Percentiles rank a stretch among this genome's conserved stretches.
phyloP scores from a whole-genome alignment of 2,329 filamentous ascomycete species.

The Drechslera avenae region DNA sequence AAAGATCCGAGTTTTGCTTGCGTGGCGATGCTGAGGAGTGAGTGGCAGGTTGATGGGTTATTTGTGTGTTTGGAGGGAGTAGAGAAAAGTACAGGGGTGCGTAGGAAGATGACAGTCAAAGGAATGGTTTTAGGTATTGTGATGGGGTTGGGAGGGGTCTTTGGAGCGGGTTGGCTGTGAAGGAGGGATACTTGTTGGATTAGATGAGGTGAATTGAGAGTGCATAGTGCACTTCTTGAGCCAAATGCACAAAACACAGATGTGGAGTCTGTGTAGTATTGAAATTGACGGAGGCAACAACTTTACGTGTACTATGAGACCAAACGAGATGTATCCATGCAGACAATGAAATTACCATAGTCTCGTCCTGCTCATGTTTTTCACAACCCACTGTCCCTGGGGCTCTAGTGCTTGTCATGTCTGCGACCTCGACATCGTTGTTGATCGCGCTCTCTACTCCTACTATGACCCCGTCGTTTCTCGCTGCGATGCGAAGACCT shows the following conservation, averaged over 20 bases:
- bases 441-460: conserved; percentile 6
- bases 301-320: too few species aligned
- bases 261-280: too few species aligned
- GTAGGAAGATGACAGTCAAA: too few species aligned
- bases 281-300: too few species aligned
- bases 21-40: not conserved
- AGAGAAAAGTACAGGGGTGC: not conserved
- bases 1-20: not conserved
- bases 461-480: conserved; percentile 24
- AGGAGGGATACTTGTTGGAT: too few species aligned
- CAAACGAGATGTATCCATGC: too few species aligned
- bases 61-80: not conserved
- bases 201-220: too few species aligned
- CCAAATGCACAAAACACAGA: too few species aligned
- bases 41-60: not conserved
- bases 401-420: not conserved
- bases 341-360: too few species aligned
- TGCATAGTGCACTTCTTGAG: too few species aligned
- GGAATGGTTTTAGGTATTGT: not conserved
- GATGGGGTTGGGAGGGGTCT: not conserved
- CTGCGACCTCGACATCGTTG: not conserved
- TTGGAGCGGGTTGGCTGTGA: too few species aligned
- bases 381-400: not conserved
- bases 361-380: too few species aligned
- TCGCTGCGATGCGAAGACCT: conserved; percentile 22